Evolutionary conservation across 441 rosid species (phyloP).

Genomic region (Flueggea neowawraea): DNA sequence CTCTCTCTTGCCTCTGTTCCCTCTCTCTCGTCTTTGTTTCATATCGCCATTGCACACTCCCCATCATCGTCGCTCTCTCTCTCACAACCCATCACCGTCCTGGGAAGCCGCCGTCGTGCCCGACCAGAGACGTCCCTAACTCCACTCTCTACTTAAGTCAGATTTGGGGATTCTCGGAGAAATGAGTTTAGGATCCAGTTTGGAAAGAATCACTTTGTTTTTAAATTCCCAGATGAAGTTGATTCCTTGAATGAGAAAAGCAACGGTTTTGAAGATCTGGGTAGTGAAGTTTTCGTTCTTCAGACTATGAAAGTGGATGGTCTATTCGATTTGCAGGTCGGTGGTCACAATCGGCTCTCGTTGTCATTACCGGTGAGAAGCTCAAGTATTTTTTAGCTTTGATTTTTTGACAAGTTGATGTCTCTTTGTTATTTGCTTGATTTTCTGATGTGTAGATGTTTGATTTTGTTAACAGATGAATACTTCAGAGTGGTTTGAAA

Average conservation of each 20-base stretch:
- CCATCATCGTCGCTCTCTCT: too few species aligned
- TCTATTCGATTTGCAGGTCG: conserved; percentile 59
- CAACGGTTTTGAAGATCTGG: conserved; percentile 33
- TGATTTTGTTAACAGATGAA: conserved; percentile 43
- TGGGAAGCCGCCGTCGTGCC: too few species aligned
- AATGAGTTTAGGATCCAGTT: conserved; percentile 64
- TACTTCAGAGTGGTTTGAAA: conserved; percentile 39
- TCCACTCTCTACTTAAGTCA: conserved; percentile 18
- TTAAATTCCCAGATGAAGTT: conserved; percentile 50
- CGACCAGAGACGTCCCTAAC: too few species aligned
- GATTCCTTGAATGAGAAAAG: conserved; percentile 39
- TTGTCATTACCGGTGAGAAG: conserved; percentile 49
- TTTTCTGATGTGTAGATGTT: conserved; percentile 9
- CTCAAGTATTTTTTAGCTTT: background rate
- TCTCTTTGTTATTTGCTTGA: background rate
- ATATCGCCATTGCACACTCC: too few species aligned
- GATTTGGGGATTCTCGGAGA: conserved; percentile 44
- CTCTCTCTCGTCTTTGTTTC: too few species aligned
- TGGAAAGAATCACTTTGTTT: conserved; percentile 42
- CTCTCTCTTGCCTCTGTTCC: too few species aligned
- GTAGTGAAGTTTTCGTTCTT: conserved; percentile 32
- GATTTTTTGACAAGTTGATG: background rate
- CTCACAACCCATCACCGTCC: too few species aligned
- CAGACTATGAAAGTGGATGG: conserved; percentile 50
- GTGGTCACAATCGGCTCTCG: conserved; percentile 34